phyloP scores from a whole-genome alignment of 257 asterid genomes.

The Petrea volubilis region DNA sequence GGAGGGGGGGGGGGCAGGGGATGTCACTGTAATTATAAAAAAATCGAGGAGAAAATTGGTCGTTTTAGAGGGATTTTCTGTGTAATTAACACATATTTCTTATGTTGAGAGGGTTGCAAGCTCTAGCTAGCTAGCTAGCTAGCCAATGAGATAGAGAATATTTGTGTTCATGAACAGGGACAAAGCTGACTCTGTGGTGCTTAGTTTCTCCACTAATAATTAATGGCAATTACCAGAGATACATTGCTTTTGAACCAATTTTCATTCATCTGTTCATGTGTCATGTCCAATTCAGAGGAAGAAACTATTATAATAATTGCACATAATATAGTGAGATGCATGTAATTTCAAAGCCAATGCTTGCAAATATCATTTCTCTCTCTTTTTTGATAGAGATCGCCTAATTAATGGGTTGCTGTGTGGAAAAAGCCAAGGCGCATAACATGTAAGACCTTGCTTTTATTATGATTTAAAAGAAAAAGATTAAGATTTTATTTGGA shows the following conservation, averaged over 20 bases:
- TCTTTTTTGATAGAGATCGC: background rate
- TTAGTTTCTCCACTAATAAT: conserved; percentile 35
- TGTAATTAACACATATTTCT: background rate
- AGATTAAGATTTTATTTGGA: too few relatives aligned
- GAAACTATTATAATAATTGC: conserved; percentile 26
- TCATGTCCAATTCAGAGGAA: conserved; percentile 35
- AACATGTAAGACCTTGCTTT: background rate
- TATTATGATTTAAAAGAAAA: too few relatives aligned
- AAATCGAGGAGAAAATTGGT: too few relatives aligned
- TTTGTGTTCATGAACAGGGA: conserved; percentile 74
- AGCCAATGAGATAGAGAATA: conserved; percentile 36
- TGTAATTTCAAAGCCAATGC: background rate
- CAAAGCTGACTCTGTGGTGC: conserved; percentile 46
- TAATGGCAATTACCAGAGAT: conserved; percentile 46
- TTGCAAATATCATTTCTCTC: background rate
- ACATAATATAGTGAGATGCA: conserved; percentile 7
- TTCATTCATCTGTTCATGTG: conserved; percentile 44
- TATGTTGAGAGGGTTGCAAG: background rate
- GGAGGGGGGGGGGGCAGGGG: too few relatives aligned
- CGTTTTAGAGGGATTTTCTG: too few relatives aligned
- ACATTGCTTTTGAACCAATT: conserved; percentile 49
- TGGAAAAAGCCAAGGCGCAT: background rate
- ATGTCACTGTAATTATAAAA: too few relatives aligned
- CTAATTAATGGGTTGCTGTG: background rate
- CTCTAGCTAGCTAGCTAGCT: background rate